Evolutionary conservation across 2,329 filamentous ascomycete species (phyloP).

Genomic region (Aspergillus fischeri): DNA sequence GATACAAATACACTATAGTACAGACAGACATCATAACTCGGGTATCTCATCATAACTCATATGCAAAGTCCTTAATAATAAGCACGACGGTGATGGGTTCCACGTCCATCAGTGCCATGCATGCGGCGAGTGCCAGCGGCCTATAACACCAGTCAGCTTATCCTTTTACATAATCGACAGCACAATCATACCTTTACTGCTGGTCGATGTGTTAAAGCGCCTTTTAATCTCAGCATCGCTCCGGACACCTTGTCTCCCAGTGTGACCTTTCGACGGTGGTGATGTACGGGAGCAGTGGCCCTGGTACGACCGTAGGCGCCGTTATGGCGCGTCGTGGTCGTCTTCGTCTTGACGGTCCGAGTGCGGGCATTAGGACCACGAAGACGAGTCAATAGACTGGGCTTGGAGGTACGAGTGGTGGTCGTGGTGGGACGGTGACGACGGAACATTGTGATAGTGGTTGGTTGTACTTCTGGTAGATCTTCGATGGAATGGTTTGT

Average conservation of each 20-base stretch:
- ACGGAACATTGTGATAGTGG: conserved; percentile 5
- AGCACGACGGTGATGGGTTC: conserved; percentile 31
- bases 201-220: not conserved
- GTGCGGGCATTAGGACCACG: conserved; percentile 36
- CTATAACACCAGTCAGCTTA: conserved; percentile 33
- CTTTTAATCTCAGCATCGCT: conserved; percentile 66
- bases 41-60: not conserved
- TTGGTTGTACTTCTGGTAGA: not conserved
- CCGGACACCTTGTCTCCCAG: conserved; percentile 76
- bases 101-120: conserved; percentile 69
- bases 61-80: conserved; percentile 9
- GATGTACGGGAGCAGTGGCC: conserved; percentile 47
- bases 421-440: conserved; percentile 21
- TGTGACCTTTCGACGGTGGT: conserved; percentile 64
- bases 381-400: conserved; percentile 53
- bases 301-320: conserved; percentile 33
- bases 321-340: conserved; percentile 27
- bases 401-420: conserved; percentile 43
- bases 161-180: conserved; percentile 36
- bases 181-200: not conserved
- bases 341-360: conserved; percentile 36
- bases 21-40: not conserved
- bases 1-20: not conserved
- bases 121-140: conserved; percentile 70
- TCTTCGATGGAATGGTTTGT: not conserved